Base-by-base conservation (phyloP, 352 stramenopile species). In the Lagenidium giganteum region DNA sequence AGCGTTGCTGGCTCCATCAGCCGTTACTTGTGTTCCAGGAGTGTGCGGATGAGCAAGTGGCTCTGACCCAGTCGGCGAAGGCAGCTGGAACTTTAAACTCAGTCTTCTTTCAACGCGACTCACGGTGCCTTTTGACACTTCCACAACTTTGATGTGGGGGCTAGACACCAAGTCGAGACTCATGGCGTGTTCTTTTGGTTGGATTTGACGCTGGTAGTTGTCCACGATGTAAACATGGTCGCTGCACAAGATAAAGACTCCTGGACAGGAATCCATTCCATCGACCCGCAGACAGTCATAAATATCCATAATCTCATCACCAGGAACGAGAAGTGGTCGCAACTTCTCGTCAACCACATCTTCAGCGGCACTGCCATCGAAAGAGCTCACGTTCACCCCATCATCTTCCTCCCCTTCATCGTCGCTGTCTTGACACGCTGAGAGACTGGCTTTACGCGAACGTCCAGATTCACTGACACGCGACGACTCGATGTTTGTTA, bases 251-350 rank as follows among this genome's bases (percentile, higher is more conserved):
- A 88, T 56, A 34, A 88, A 85, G 4, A 88, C 69, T 0, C 76
- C 74, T 3, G 76, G 76, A 38, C 70, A 86, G 14, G 74, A 82
- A 54, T 86, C 76, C 70, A 86, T 83, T n/a, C 76, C 76, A 26
- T 88, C 76, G 31, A 88, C 74, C 20, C 76, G 66, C 35, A 85
- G 60, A 34, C 76, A 88, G 41, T 88, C 73, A 28, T 70, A 75
- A 13, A 86, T 78, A 26, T 83, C 64, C 16, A 64, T 50, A 18
- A 88, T 80, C 9, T 86, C 76, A 29, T 88, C 76, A 3, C 68
- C 73, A 2, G 69, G 76, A 33, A 87, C 63, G 13, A 88, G 37
- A 16, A 88, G 54, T 12, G 76, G 76, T 4, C 76, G 66, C 4
- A 88, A 30, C 43, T 88, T 88, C 26, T 83, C 76, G 24, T 88